Percentiles rank a stretch among this genome's conserved stretches.
Conservation (phyloP, 257 asterid genomes). For the Forsythia viridissima region DNA sequence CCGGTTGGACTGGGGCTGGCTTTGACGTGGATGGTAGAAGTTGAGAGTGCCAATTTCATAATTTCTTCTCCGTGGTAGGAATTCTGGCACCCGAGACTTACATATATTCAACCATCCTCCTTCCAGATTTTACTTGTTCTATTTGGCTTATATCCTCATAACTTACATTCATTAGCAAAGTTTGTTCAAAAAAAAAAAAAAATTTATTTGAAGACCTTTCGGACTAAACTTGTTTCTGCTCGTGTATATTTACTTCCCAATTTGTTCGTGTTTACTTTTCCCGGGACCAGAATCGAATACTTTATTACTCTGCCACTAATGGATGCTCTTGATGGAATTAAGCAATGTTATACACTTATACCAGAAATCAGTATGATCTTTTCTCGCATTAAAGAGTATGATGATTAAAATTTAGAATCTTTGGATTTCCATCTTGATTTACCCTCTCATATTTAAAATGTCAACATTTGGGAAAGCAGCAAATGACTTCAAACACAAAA, state of each 20-base stretch:
- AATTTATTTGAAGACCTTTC: too few species aligned
- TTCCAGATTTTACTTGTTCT: not conserved
- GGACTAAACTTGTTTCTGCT: not conserved
- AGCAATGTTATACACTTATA: not conserved
- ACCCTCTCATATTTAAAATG: not conserved
- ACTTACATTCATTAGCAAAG: not conserved
- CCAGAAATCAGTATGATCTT: not conserved
- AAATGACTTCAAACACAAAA: too few species aligned
- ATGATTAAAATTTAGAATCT: not conserved
- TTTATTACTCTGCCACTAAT: not conserved
- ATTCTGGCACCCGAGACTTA: not conserved
- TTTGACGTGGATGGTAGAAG: conserved; percentile 79
- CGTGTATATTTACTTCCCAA: not conserved
- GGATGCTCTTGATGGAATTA: not conserved
- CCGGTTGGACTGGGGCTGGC: conserved; percentile 95
- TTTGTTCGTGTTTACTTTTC: not conserved
- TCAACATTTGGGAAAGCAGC: too few species aligned
- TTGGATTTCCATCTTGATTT: not conserved
- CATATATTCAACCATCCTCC: not conserved
- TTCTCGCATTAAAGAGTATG: not conserved
- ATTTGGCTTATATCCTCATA: not conserved
- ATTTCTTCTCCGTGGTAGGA: not conserved
- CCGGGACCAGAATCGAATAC: not conserved
- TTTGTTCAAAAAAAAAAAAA: not conserved
- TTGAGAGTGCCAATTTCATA: conserved; percentile 31